phyloP scores from a whole-genome alignment of 148 eudicot genomes.

The Rhododendron vialii region DNA sequence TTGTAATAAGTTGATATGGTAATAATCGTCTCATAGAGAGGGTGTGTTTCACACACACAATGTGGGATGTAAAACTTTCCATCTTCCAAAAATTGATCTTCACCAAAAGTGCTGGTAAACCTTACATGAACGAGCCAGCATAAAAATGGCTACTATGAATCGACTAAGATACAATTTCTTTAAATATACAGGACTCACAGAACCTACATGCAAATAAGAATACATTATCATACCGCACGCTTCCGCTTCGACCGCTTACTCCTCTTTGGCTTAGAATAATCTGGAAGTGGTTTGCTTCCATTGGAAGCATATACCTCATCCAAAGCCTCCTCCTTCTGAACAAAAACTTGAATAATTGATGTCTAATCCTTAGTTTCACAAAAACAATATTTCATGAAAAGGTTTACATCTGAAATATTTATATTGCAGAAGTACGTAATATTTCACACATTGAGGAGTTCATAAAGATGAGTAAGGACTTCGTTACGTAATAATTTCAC shows the following conservation, averaged over 20 bases:
- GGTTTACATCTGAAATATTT: background rate
- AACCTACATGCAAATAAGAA: conserved; percentile 35
- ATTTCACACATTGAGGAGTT: background rate
- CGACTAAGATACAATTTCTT: conserved; percentile 30
- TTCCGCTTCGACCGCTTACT: conserved; percentile 93
- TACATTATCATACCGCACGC: conserved; percentile 62
- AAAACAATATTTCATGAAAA: background rate
- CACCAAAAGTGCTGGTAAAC: background rate
- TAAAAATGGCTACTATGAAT: conserved; percentile 40
- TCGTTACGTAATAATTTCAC: background rate
- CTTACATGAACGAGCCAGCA: conserved; percentile 25
- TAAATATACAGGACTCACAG: conserved; percentile 34
- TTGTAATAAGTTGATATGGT: background rate
- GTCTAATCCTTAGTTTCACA: background rate
- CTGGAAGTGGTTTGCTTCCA: conserved; percentile 54
- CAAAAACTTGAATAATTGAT: conserved; percentile 7
- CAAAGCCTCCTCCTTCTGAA: conserved; percentile 45
- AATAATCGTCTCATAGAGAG: background rate
- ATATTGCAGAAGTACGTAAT: background rate
- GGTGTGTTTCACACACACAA: background rate
- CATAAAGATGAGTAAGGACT: background rate
- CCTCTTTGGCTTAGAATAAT: conserved; percentile 63
- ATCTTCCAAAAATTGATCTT: conserved; percentile 7
- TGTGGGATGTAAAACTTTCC: background rate
- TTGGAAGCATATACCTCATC: conserved; percentile 71